Evolutionary conservation across 345 rosid species (phyloP).

Genomic region (Linum lewisii): DNA sequence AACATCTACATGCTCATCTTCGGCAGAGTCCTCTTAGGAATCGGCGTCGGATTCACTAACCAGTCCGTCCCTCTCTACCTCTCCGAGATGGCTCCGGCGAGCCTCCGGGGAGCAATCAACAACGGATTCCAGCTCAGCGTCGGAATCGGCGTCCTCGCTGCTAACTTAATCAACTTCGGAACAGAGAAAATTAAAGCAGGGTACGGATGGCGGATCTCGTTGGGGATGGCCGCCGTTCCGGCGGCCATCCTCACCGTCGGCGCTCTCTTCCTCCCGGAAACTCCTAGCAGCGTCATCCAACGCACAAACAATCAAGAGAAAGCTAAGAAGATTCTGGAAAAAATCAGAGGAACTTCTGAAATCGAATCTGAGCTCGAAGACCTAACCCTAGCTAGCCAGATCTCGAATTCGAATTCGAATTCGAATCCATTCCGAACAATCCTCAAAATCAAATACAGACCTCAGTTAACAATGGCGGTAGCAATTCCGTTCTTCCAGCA

Average conservation of each 20-base stretch:
- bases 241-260: conserved; percentile 53
- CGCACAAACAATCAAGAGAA: conserved; percentile 21
- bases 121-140: conserved; percentile 60
- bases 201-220: conserved; percentile 73
- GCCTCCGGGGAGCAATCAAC: conserved; percentile 67
- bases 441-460: conserved; percentile 37
- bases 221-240: conserved; percentile 56
- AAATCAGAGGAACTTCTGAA: conserved; percentile 44
- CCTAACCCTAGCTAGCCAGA: conserved; percentile 38
- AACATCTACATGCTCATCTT: conserved; percentile 50
- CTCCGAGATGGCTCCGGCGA: conserved; percentile 78
- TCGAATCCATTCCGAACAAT: conserved; percentile 33
- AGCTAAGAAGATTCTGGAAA: conserved; percentile 41
- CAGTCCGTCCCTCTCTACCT: conserved; percentile 87
- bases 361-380: conserved; percentile 52
- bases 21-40: conserved; percentile 60
- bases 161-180: conserved; percentile 52
- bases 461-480: conserved; percentile 64
- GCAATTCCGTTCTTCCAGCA: conserved; percentile 65
- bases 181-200: conserved; percentile 51
- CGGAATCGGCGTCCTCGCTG: conserved; percentile 45
- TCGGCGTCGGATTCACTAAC: conserved; percentile 69
- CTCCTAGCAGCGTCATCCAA: conserved; percentile 61
- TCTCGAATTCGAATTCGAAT: conserved; percentile 16
- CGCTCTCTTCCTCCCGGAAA: conserved; percentile 59